Base-by-base conservation (phyloP, 371 early-diverging fungal species). In the Haplosporangium sp. region DNA sequence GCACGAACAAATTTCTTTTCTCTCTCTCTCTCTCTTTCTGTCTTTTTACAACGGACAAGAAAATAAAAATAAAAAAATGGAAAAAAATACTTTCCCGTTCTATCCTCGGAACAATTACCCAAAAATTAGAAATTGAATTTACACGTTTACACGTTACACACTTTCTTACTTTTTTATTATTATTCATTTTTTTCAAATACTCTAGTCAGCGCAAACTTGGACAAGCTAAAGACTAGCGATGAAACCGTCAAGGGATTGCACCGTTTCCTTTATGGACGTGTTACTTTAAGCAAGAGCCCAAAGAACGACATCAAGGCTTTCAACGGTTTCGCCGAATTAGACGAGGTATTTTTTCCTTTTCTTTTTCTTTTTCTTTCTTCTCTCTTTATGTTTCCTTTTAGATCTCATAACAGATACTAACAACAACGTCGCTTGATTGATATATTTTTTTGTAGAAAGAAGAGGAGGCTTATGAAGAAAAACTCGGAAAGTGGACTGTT, bases 401-500 rank as follows among this genome's bases (percentile, higher is more conserved):
- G 1, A 9, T 3, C 13, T 7, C 34, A 19, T 42, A 1, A 10
- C 39, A 20, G 38, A 42, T 40, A 1, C 34, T 34, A 2, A 53
- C 27, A 15, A 35, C 39, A 42, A 50, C 42, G 34, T 19, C 5
- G 45, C 13, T 50, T 4, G 39, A 10, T n/a, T 39, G 17, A 20
- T 48, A 50, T 13, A 9, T 34, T 19, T 13, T 47, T 40, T 27
- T 27, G 2, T 67, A 78, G 81, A 74, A 81, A 65, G 81, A 81
- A 3, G 81, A 81, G 37, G 81, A 81, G 61, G 20, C 59, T 38
- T 17, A 61, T 8, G 81, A 81, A 27, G 81, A 81, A 52, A 81
- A 74, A 63, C 69, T 81, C 27, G 81, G 81, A 68, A 71, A 64
- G 53, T 81, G 81, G 81, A 74, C 75, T 44, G 81, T 81, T 38